Conservation (phyloP, 31 red algal genomes). For the Asparagopsis taxiformis region DNA sequence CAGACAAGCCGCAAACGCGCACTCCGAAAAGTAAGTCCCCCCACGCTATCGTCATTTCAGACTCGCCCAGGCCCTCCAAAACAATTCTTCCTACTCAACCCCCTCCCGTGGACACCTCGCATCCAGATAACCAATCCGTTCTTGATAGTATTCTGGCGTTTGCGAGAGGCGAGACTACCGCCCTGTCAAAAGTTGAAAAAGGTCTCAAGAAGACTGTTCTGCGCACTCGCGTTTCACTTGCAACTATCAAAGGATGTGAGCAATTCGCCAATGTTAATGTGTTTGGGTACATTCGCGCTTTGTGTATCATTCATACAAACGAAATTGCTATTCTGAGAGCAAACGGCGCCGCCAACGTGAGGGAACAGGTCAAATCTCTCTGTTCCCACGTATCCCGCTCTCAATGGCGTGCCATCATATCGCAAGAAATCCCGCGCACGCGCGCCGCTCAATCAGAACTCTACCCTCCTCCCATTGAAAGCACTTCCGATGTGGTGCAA, state of each 20-base stretch:
- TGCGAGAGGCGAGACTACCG: background rate
- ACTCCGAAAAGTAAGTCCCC: too few relatives aligned
- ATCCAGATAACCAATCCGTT: background rate
- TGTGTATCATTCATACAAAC: conserved; percentile 20
- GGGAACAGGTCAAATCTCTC: too few relatives aligned
- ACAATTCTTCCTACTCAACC: too few relatives aligned
- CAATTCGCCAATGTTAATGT: conserved; percentile 22
- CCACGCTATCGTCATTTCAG: too few relatives aligned
- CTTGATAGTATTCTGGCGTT: conserved; percentile 1
- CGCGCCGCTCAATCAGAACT: background rate
- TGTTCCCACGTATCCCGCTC: too few relatives aligned
- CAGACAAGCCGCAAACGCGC: too few relatives aligned
- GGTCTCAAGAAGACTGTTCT: background rate
- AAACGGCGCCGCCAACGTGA: background rate
- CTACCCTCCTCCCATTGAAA: conserved; percentile 9
- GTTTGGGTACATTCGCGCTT: conserved; percentile 9
- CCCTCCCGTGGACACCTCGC: background rate
- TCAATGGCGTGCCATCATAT: too few relatives aligned
- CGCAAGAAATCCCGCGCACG: too few relatives aligned
- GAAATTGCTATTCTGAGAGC: background rate
- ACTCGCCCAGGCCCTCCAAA: too few relatives aligned
- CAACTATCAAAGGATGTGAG: conserved; percentile 43
- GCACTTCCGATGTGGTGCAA: conserved; percentile 12
- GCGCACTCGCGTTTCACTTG: conserved; percentile 17
- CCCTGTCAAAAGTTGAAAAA: conserved; percentile 13